Evolutionary conservation across 2,329 filamentous ascomycete genomes (phyloP), one percentile per base, ranked within the genome.

Genomic region (Fusarium tuaranense): DNA sequence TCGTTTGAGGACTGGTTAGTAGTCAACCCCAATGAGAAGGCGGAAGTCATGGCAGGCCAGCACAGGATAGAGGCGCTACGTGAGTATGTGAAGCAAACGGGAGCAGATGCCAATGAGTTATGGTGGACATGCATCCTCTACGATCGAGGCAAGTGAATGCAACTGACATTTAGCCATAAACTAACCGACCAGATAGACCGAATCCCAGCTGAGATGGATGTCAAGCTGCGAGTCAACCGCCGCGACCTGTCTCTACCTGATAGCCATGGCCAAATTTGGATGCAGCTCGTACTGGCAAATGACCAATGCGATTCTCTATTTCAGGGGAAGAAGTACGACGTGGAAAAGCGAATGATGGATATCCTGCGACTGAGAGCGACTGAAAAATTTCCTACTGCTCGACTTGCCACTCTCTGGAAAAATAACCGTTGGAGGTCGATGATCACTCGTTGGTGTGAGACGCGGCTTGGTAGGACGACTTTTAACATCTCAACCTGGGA

Each of bases 61-160:
- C 67, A 77, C 46, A 59, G 61, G 2, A 58, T 73, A 5, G 34
- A 51, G 5, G 70, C 73, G 10, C 58, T 77, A 5, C 18, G 39
- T 13, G 32, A 55, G 12, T 71, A 75, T 16, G 51, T 70, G 2
- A 27, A 64, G 20, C 57, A 62, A 27, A 70, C 32, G 8, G 63
- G 65, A n/a, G 36, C 57, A 16, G 32, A 18, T 13, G 14, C 20
- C 4, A 61, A 59, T 7, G 59, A 76, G 25, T 27, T 65, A 1
- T 77, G 58, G 68, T 76, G 46, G 70, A 73, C 55, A 7, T 77
- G 61, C 27, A 34, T 66, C 20, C 55, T 76, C 4, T 74, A 72
- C 10, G 60, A 73, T 32, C 48, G 62, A 67, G 71, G 73, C 74
- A 30, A 63, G 65, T 61, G 20, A 20, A 3, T 41, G 9, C 22